A percentile compares a stretch with the other conserved stretches of the same genome.
phyloP scores from a whole-genome alignment of 2,329 filamentous ascomycete genomes.

The Amylocarpus encephaloides region DNA sequence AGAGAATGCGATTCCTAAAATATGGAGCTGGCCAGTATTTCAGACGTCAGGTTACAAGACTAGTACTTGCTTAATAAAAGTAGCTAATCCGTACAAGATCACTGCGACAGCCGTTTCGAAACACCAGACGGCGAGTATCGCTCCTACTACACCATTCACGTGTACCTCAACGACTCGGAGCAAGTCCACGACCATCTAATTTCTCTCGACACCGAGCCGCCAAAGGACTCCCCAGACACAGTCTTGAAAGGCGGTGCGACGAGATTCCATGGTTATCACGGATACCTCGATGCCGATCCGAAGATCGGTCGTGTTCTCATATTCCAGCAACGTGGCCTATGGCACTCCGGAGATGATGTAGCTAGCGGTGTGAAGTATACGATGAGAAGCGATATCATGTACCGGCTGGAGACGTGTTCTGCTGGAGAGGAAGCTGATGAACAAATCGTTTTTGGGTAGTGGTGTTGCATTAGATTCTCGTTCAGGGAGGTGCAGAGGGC shows the following conservation, averaged over 20 bases:
- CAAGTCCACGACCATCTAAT: constrained; percentile 32
- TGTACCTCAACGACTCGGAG: constrained; percentile 47
- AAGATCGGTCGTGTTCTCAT: constrained; percentile 52
- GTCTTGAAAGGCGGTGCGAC: constrained; percentile 46
- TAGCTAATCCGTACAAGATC: constrained; percentile 39
- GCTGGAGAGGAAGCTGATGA: constrained; percentile 1
- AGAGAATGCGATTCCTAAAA: constrained; percentile 68
- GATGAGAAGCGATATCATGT: constrained; percentile 50
- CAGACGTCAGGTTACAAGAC: too few species aligned
- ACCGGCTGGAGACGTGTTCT: constrained; percentile 29
- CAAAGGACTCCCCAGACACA: background rate
- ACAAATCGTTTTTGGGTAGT: background rate
- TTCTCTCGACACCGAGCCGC: constrained; percentile 12
- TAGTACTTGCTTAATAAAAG: too few species aligned
- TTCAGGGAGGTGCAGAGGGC: too few species aligned
- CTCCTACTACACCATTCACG: constrained; percentile 47
- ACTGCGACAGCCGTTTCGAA: constrained; percentile 60
- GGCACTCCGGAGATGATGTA: constrained; percentile 50
- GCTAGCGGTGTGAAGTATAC: constrained; percentile 48
- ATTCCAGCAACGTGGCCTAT: constrained; percentile 48
- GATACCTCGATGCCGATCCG: constrained; percentile 38
- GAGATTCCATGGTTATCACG: constrained; percentile 45
- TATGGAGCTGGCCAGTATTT: constrained; percentile 72
- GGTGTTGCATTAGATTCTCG: too few species aligned
- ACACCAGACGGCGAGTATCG: constrained; percentile 16